Conservation (phyloP, 2,329 filamentous ascomycete genomes). For the Simplicillium aogashimaense region DNA sequence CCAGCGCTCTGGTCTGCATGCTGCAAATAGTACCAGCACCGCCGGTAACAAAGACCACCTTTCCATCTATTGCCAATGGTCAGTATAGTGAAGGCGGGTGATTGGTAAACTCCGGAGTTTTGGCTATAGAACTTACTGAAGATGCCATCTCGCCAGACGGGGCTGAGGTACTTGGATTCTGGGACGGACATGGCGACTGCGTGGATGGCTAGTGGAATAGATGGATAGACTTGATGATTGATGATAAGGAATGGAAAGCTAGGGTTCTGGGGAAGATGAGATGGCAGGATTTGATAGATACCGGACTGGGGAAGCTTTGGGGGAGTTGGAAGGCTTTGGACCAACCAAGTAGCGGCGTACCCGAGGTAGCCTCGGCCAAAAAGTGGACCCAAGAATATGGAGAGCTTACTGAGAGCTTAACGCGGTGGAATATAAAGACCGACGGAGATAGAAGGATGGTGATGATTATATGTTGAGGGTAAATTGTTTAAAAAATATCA, state of each 20-base stretch:
- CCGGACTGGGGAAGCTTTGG: slow-evolving; percentile 3
- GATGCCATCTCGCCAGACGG: slow-evolving; percentile 78
- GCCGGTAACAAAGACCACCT: slow-evolving; percentile 91
- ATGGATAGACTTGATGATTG: not conserved
- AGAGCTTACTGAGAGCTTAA: too few species aligned
- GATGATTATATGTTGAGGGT: too few species aligned
- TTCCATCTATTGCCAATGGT: slow-evolving; percentile 48
- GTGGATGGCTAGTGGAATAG: not conserved
- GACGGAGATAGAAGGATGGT: too few species aligned
- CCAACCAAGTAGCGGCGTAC: too few species aligned
- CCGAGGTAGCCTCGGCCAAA: too few species aligned
- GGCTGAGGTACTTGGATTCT: slow-evolving; percentile 67
- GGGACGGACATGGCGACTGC: slow-evolving; percentile 52
- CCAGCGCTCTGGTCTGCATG: slow-evolving; percentile 83
- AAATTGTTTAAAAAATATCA: too few species aligned
- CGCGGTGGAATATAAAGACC: too few species aligned
- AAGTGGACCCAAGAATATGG: too few species aligned
- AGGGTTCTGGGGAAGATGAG: not conserved
- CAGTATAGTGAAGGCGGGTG: not conserved
- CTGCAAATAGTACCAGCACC: slow-evolving; percentile 91
- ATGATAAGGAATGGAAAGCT: too few species aligned
- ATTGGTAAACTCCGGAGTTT: not conserved
- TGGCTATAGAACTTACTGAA: slow-evolving; percentile 50
- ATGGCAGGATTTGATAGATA: not conserved
- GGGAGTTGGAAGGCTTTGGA: too few species aligned